phyloP scores from a whole-genome alignment of 495 filamentous ascomycete genomes.

The Penicillium cataractarum region DNA sequence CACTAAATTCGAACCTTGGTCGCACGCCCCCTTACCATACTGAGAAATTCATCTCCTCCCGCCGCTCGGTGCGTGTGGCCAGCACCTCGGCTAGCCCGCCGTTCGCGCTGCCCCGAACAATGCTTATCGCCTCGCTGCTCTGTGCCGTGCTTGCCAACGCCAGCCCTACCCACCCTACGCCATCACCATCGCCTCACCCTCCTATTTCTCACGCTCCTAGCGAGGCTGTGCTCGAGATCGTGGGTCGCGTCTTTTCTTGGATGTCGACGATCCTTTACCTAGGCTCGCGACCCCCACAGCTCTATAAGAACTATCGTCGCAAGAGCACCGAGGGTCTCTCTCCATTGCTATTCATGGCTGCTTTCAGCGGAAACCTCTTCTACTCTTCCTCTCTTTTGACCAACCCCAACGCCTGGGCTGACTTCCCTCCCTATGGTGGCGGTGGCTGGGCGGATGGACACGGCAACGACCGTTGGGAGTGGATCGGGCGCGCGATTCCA shows the following conservation, averaged over 20 bases:
- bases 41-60: constrained; percentile 41
- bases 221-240: constrained; percentile 43
- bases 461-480: constrained; percentile 60
- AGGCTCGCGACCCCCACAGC: constrained; percentile 70
- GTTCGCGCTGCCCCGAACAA: constrained; percentile 44
- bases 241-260: constrained; percentile 67
- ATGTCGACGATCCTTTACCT: constrained; percentile 69
- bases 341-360: constrained; percentile 68
- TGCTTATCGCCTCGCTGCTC: constrained; percentile 50
- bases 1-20: constrained; percentile 20
- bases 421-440: constrained; percentile 64
- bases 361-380: constrained; percentile 74
- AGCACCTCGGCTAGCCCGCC: constrained; percentile 35
- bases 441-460: constrained; percentile 65
- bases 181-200: constrained; percentile 21
- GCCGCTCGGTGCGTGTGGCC: constrained; percentile 33
- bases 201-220: constrained; percentile 24
- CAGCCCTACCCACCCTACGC: constrained; percentile 36
- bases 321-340: constrained; percentile 72
- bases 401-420: constrained; percentile 69
- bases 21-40: constrained; percentile 42
- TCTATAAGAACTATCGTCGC: constrained; percentile 68
- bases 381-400: constrained; percentile 68
- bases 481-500: constrained; percentile 62
- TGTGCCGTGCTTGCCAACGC: constrained; percentile 52